A percentile compares a stretch with the other conserved stretches of the same genome.
phyloP scores from a whole-genome alignment of 1,139 yeast species.

The Kodamaea derodonti region DNA sequence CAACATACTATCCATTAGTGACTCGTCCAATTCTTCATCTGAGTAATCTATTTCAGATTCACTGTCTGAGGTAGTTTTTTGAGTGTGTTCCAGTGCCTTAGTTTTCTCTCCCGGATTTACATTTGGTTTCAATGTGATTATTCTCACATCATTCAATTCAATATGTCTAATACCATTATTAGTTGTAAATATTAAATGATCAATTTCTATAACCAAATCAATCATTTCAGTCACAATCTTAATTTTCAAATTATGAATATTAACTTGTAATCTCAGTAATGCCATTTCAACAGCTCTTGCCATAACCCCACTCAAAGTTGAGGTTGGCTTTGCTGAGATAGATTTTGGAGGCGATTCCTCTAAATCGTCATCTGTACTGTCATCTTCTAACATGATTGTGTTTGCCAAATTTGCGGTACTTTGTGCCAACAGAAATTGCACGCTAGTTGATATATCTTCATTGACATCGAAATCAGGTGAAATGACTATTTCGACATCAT shows the following conservation, averaged over 20 bases:
- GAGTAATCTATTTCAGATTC: conserved; percentile 5
- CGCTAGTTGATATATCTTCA: conserved; percentile 27
- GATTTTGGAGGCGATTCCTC: conserved; percentile 11
- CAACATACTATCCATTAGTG: conserved; percentile 56
- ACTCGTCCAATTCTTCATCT: conserved; percentile 21
- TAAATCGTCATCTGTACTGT: conserved; percentile 14
- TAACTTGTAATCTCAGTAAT: conserved; percentile 54
- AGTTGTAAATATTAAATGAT: conserved; percentile 36
- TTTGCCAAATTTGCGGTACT: conserved; percentile 64
- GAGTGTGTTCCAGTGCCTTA: conserved; percentile 7
- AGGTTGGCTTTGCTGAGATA: conserved; percentile 17
- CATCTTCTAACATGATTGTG: conserved; percentile 41
- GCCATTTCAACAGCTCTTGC: conserved; percentile 67
- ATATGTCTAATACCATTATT: conserved; percentile 47
- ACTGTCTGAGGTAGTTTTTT: conserved; percentile 6
- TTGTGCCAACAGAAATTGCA: conserved; percentile 52
- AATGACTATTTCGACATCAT: conserved; percentile 53
- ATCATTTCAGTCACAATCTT: conserved; percentile 50
- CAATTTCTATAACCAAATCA: conserved; percentile 42
- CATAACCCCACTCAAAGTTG: conserved; percentile 54
- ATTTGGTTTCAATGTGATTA: conserved; percentile 36
- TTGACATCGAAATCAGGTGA: conserved; percentile 41
- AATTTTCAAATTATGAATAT: conserved; percentile 40
- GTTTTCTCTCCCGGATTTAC: conserved; percentile 28
- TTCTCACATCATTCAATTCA: conserved; percentile 28